Evolutionary conservation across 257 asterid species (phyloP), one percentile per base, ranked within the genome.

Genomic region (Salvia miltiorrhiza): DNA sequence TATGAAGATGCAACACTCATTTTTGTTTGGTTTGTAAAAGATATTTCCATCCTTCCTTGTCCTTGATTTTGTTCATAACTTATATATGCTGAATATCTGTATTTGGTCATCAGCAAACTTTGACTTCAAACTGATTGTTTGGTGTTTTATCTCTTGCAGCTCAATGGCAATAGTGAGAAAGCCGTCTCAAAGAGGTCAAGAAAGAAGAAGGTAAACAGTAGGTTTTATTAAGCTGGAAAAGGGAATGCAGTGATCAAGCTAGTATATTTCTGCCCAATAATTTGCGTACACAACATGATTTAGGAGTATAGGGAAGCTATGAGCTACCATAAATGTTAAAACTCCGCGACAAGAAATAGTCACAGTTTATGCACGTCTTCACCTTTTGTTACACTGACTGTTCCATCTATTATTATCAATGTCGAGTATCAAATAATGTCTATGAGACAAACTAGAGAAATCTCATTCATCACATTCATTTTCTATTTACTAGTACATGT

Each of bases 191-290:
- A 82, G 83, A 86, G 83, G 76, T 61, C 92, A 41, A 79, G 88
- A 81, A 88, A 74, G 90, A 90, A 90, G 90, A 89, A 84, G 93
- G 94, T 88, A 72, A 50, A 48, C 24, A 52, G 60, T 69, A 13
- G 56, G 16, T 62, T 45, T 37, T 66, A 35, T 54, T 17, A 2
- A 61, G 59, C 56, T 67, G 47, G 45, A 47, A 23, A 4, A 24
- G 54, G 11, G 43, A 13, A 50, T 57, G 26, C 19, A 32, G 5
- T 24, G 48, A 40, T 9, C 59, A 41, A 14, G 24, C 58, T 41
- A 13, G 17, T 9, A 5, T 19, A 20, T 20, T 35, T 7, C 21
- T 13, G 28, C n/a, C 53, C 2, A 33, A 33, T 50, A 11, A 35
- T 37, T 19, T 67, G 63, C 40, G 14, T 45, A 5, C 28, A 3